Conservation (phyloP, 257 asterid species). For the Rhazya stricta region DNA sequence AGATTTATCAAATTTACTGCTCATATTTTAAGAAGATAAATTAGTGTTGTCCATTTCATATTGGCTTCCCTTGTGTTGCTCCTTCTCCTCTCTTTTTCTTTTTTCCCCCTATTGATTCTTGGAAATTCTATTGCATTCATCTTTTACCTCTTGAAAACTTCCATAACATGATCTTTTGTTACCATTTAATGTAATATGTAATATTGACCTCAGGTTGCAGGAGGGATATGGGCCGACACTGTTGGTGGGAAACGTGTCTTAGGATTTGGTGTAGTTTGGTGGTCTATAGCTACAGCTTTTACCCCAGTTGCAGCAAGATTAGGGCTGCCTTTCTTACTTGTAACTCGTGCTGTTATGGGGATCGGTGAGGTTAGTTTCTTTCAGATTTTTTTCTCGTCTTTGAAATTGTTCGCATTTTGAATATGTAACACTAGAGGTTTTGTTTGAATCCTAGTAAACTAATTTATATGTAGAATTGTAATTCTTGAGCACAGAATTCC, state of each 20-base stretch:
- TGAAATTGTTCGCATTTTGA: constrained; percentile 4
- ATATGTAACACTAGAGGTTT: background rate
- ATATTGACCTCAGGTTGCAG: constrained; percentile 61
- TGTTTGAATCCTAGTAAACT: background rate
- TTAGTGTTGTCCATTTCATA: background rate
- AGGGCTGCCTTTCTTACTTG: constrained; percentile 79
- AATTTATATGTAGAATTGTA: background rate
- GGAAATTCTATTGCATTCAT: background rate
- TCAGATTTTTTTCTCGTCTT: constrained; percentile 6
- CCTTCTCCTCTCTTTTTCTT: no score
- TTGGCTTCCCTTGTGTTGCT: background rate
- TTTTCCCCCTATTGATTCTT: background rate
- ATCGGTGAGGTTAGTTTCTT: constrained; percentile 71
- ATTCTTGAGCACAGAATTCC: background rate
- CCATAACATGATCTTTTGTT: constrained; percentile 10
- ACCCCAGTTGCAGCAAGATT: constrained; percentile 83
- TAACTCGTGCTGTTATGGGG: constrained; percentile 90
- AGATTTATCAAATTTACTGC: constrained; percentile 6
- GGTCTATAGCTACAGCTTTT: constrained; percentile 78
- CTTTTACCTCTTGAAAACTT: constrained; percentile 1
- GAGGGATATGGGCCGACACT: constrained; percentile 96
- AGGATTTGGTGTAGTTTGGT: constrained; percentile 93
- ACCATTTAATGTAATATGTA: constrained; percentile 8
- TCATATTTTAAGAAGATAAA: background rate
- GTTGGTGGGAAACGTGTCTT: constrained; percentile 85